Percentiles rank a stretch among this genome's conserved stretches.
Evolutionary conservation across 768 basidiomycete genomes (phyloP).

Genomic region (Mycena polygramma): DNA sequence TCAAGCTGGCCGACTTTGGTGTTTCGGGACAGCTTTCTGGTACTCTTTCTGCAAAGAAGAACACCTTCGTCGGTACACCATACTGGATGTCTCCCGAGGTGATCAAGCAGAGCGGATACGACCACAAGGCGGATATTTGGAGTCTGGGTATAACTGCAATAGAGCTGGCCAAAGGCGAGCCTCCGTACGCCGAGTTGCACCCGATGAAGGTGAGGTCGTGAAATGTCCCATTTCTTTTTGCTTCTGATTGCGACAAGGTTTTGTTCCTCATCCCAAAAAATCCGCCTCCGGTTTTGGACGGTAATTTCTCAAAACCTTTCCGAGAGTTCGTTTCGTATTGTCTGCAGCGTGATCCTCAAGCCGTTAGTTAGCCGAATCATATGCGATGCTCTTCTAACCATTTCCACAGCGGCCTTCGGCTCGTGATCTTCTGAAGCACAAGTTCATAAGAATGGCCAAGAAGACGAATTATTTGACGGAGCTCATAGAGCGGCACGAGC

Average conservation of each 20-base stretch:
- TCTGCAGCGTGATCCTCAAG: slow-evolving; percentile 93
- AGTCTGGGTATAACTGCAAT: slow-evolving; percentile 97
- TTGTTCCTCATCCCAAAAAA: slow-evolving; percentile 99
- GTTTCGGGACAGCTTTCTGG: slow-evolving; percentile 98
- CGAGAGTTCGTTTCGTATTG: slow-evolving; percentile 95
- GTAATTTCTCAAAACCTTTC: slow-evolving; percentile 92
- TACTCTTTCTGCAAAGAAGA: slow-evolving; percentile 94
- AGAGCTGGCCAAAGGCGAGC: slow-evolving; percentile 97
- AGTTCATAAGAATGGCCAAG: slow-evolving; percentile 95
- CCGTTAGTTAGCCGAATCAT: slow-evolving; percentile 63
- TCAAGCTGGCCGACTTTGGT: slow-evolving; percentile 98
- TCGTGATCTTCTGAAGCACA: slow-evolving; percentile 95
- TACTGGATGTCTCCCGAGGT: slow-evolving; percentile 99
- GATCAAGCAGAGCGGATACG: slow-evolving; percentile 99
- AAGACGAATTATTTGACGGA: slow-evolving; percentile 96
- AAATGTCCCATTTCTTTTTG: neutral
- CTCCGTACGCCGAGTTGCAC: slow-evolving; percentile 97
- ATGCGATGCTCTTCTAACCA: slow-evolving; percentile 35
- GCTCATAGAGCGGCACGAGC: slow-evolving; percentile 93
- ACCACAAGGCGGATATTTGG: slow-evolving; percentile 99
- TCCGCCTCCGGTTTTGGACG: slow-evolving; percentile 91
- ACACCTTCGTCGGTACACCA: slow-evolving; percentile 97
- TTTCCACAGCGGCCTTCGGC: slow-evolving; percentile 86
- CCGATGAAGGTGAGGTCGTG: slow-evolving; percentile 90
- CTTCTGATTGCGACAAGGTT: slow-evolving; percentile 67